phyloP scores from a whole-genome alignment of 2,329 filamentous ascomycete species.

The Fusarium circinatum region DNA sequence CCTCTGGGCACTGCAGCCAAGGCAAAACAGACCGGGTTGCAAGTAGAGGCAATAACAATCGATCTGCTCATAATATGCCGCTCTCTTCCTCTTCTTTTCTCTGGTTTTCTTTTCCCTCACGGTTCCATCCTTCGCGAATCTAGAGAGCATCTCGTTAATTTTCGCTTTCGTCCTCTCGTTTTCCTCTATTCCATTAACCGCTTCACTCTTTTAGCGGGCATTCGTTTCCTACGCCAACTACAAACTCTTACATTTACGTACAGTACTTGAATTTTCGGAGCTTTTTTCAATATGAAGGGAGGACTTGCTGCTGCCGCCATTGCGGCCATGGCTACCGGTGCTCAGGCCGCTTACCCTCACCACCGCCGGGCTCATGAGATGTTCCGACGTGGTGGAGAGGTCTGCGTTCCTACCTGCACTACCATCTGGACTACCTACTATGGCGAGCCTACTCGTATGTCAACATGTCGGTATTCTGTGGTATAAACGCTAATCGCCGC shows the following conservation, averaged over 20 bases:
- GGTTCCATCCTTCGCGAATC: conserved; percentile 62
- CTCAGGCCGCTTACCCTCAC: conserved; percentile 62
- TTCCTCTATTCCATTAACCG: conserved; percentile 63
- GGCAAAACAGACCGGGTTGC: conserved; percentile 24
- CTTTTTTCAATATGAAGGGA: conserved; percentile 75
- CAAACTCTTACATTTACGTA: conserved; percentile 28
- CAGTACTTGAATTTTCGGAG: conserved; percentile 36
- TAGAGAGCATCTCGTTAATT: conserved; percentile 56
- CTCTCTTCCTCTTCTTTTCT: conserved; percentile 45
- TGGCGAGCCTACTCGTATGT: conserved; percentile 73
- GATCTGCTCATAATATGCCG: conserved; percentile 44
- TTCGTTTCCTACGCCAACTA: conserved; percentile 63
- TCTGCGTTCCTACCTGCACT: conserved; percentile 73
- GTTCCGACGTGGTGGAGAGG: conserved; percentile 61
- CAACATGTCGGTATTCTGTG: background rate
- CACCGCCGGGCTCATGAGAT: conserved; percentile 73
- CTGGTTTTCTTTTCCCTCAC: conserved; percentile 49
- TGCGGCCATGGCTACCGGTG: conserved; percentile 68
- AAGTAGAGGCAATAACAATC: conserved; percentile 52
- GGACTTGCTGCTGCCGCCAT: conserved; percentile 72
- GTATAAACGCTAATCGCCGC: conserved; percentile 29
- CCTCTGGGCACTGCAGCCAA: conserved; percentile 35
- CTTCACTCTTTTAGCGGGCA: conserved; percentile 92
- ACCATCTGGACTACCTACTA: conserved; percentile 79
- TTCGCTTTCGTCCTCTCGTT: conserved; percentile 64